Base-by-base conservation (phyloP, 495 filamentous ascomycete species). In the Jackrogersella multiformis region DNA sequence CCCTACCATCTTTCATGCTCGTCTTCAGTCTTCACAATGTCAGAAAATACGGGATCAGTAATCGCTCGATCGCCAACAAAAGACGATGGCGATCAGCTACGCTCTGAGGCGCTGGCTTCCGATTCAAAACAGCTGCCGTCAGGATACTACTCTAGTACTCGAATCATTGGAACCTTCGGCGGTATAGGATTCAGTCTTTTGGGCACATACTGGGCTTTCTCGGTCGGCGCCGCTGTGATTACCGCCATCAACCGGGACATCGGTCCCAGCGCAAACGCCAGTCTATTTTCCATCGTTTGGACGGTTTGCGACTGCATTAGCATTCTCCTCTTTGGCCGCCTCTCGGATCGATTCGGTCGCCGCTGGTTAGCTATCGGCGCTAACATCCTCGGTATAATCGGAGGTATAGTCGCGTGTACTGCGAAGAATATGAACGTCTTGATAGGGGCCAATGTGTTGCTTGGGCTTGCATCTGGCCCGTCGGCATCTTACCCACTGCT, bases 301-400 rank as follows among this genome's bases (percentile, higher is more conserved):
- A 36, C 59, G 2, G 48, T 62, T 18, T 62, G 59, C 59, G 59
- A 62, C 28, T 62, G 59, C 23, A 54, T 62, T 30, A 62, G 59
- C 20, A 62, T 70, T 54, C 66, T 73, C 12, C 70, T 75, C 39
- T 78, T 84, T 13, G 84, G 84, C 34, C 80, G 81, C n/a, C 69
- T 84, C 6, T 75, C 74, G 16, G 82, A 85, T 64, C 78, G 83
- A 26, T 83, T 84, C 48, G 81, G 82, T 30, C 76, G 82, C n/a
- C 74, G 80, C 23, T 81, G 74, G 56, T 74, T 82, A 58, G 63
- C 81, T 42, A 76, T 83, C 45, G 69, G 68, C 8, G 73, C 73
- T 6, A 67, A 75, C 5, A 2, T 73, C 16, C 64, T 81, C 6
- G 74, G 69, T 7, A 63, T 81, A 21, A 63, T 82, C 44, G 78